Evolutionary conservation across 169 alveolate genomes (phyloP), one percentile per base, ranked within the genome.

Genomic region (Eimeria tenella): DNA sequence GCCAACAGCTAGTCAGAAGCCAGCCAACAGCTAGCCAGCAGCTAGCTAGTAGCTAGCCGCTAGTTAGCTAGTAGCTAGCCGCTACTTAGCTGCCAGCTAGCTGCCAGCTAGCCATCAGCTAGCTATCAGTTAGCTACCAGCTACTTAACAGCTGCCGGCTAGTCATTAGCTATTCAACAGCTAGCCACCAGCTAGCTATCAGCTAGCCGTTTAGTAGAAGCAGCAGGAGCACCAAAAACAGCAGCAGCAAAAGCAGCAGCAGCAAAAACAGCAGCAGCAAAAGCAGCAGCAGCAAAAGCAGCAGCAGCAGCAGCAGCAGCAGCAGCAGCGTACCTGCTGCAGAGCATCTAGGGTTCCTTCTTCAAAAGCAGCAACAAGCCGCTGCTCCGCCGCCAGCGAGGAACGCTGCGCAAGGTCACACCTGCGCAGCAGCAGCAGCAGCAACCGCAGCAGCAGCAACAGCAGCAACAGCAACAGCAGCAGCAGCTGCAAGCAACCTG

Each of bases 311-410:
- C 68, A 58, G 68, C 68, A 58, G 68, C 68, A 58, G 68, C 68
- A 58, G 68, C 68, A 58, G 68, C 68, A 58, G 68, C 68, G 79
- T 68, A 74, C 84, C 84, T 49, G 53, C 62, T 25, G 62, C 60
- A 74, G 60, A 21, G 53, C 58, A 10, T 74, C 84, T 15, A 74
- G 84, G 21, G 60, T 11, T 11, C 58, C 60, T 13, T 23, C 58
- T 21, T 74, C 62, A 21, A 74, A n/a, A 11, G 84, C 84, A 21
- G 53, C 84, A 8, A 49, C 8, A 2, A 74, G 58, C 23, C 84
- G 84, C 84, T 74, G 11, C 21, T 74, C 84, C 21, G 84, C 84
- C 9, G 84, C 52, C 7, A 31, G 84, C 17, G 58, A 23, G 7
- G 84, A 50, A 6, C 58, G 84, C 23, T 74, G 84, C 19, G 58